phyloP scores from a whole-genome alignment of 2,329 filamentous ascomycete genomes.

The Mariannaea elegans region DNA sequence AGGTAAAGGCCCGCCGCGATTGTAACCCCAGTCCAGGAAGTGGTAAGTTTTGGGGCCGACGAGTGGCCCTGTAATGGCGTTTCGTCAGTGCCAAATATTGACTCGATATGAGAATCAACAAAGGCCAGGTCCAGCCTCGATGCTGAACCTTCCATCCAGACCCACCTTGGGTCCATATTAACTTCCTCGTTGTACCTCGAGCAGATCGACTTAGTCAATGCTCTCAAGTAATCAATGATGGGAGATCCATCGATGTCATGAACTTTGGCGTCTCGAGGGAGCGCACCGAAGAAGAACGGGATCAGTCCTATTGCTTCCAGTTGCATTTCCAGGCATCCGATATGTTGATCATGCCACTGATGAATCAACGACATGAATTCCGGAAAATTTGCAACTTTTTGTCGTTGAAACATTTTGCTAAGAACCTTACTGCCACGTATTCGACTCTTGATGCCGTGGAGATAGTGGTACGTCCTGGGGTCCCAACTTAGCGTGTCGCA shows the following conservation, averaged over 20 bases:
- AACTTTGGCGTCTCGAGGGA: constrained; percentile 7
- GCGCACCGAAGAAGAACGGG: constrained; percentile 29
- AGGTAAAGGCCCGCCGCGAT: not conserved
- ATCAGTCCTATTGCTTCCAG: constrained; percentile 26
- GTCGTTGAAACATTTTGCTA: constrained; percentile 13
- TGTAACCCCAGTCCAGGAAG: constrained; percentile 24
- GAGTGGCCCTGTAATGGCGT: fast-evolving
- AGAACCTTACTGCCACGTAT: constrained; percentile 26
- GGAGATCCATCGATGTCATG: constrained; percentile 23
- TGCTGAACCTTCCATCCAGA: constrained; percentile 36
- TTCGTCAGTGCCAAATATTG: constrained; percentile 13
- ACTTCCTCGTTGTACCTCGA: not conserved
- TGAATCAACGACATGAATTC: constrained; percentile 26
- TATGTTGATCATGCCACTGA: constrained; percentile 29
- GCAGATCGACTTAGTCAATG: constrained; percentile 15
- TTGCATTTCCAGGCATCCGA: constrained; percentile 27
- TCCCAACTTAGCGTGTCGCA: not conserved
- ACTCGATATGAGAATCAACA: constrained; percentile 29
- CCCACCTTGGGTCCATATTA: constrained; percentile 28
- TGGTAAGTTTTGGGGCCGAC: not conserved
- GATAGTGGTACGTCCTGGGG: constrained; percentile 24
- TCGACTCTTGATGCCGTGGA: constrained; percentile 34
- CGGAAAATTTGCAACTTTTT: constrained; percentile 17
- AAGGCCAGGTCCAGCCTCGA: constrained; percentile 24
- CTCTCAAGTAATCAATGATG: constrained; percentile 26